phyloP scores from a whole-genome alignment of 768 basidiomycete species.

The Tubosaeta sp. region DNA sequence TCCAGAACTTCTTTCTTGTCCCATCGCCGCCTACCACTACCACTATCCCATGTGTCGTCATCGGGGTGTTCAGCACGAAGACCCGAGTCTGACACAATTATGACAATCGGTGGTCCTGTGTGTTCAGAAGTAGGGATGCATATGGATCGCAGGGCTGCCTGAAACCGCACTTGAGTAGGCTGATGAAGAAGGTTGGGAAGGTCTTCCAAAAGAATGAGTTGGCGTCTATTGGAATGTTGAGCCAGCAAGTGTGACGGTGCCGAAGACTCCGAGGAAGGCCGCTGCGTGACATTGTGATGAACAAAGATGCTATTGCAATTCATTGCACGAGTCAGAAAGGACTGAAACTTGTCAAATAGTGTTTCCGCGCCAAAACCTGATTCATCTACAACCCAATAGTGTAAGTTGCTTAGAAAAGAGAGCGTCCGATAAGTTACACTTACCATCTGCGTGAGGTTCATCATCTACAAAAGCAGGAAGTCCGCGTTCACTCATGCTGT shows the following conservation, averaged over 20 bases:
- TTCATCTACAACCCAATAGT: slow-evolving; percentile 9
- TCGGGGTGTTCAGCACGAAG: slow-evolving; percentile 60
- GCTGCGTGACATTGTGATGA: slow-evolving; percentile 5
- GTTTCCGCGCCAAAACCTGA: slow-evolving; percentile 18
- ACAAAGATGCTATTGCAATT: slow-evolving; percentile 53
- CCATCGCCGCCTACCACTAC: slow-evolving; percentile 40
- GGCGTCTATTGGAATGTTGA: slow-evolving; percentile 32
- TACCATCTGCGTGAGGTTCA: slow-evolving; percentile 10
- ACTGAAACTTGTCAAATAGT: slow-evolving; percentile 63
- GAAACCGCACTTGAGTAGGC: slow-evolving; percentile 66
- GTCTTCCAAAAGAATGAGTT: slow-evolving; percentile 80
- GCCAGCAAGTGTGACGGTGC: slow-evolving; percentile 2
- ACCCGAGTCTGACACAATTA: slow-evolving; percentile 82
- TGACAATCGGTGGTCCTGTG: slow-evolving; percentile 58
- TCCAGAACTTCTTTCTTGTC: slow-evolving; percentile 56
- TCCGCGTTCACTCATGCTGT: slow-evolving; percentile 52
- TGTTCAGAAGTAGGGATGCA: slow-evolving; percentile 28
- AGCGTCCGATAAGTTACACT: background rate
- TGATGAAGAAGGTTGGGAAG: slow-evolving; percentile 86
- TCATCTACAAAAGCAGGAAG: slow-evolving; percentile 18
- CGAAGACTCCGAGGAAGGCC: slow-evolving; percentile 1
- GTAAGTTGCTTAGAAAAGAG: background rate
- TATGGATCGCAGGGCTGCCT: slow-evolving; percentile 59
- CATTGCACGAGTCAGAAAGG: slow-evolving; percentile 69
- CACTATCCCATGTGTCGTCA: slow-evolving; percentile 45